Evolutionary conservation across 192 early-diverging fungal genomes (phyloP), one percentile per base, ranked within the genome.

Genomic region (Podila horticola): DNA sequence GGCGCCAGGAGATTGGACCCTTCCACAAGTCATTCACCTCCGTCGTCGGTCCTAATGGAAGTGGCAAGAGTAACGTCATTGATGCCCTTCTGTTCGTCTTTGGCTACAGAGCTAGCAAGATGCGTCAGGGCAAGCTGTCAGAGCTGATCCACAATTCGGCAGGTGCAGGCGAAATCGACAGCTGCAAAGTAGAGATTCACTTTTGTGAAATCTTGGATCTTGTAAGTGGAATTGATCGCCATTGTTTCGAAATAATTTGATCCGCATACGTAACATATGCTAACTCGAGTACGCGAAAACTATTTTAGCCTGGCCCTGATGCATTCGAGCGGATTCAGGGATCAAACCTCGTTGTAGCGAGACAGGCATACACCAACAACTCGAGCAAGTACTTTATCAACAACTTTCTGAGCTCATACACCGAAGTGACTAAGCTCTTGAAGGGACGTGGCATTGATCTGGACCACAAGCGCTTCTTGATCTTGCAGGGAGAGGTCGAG

Each of bases 31-130:
- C 89, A 26, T 88, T 89, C 52, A 90, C 89, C n/a, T 86, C 89
- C 8, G 89, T 99, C 60, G 97, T 99, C 15, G 98, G 98, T 7
- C 98, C 97, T 4, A 99, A 99, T 67, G 97, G 97, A 33, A 97
- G 95, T 15, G 98, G 97, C 57, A 99, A 99, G 86, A 97, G 96
- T 30, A 99, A 99, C 74, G 98, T 99, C 15, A 99, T 99, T 67
- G 98, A 99, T 74, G 93, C 96, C 1, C 86, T 99, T 60, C 83
- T 99, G 33, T 99, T 99, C 83, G 98, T 99, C 45, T 99, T 99
- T 91, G 98, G 98, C 20, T 98, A 96, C 86, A 90, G 95, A 55
- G 97, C 98, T 7, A 95, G 92, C 86, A 99, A 98, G 83, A 96
- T 99, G 89, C 90, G 97, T 38, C 98, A 99, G 75, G 94, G 90